These are phyloP conservation scores for Spathaspora passalidarum DNA, from an alignment of 805 yeast species.

Conservation along the genomic window DNA sequence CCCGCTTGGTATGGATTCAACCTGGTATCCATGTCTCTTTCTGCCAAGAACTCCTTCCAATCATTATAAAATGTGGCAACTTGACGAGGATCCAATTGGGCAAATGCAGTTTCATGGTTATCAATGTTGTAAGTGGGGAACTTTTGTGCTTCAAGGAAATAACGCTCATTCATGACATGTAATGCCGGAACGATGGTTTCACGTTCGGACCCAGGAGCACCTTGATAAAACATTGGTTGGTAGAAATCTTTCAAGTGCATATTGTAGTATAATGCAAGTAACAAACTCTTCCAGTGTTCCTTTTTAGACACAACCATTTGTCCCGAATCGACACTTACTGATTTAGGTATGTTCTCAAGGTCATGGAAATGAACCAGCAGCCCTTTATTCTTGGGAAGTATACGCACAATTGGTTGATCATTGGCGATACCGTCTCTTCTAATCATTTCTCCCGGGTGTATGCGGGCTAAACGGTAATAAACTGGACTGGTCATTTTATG, in stretches of 20 bases:
- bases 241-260: constrained; percentile 25
- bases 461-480: constrained; percentile 30
- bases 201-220: constrained; percentile 30
- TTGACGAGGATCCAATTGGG: constrained; percentile 29
- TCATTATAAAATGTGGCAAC: constrained; percentile 14
- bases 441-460: constrained; percentile 25
- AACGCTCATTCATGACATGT: constrained; percentile 32
- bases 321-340: constrained; percentile 31
- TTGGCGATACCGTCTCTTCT: constrained; percentile 28
- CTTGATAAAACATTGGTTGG: constrained; percentile 33
- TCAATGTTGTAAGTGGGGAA: constrained; percentile 14
- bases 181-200: constrained; percentile 39
- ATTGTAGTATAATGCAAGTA: constrained; percentile 35
- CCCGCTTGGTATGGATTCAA: constrained; percentile 29
- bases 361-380: constrained; percentile 28
- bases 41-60: constrained; percentile 26
- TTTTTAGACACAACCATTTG: constrained; percentile 34
- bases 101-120: constrained; percentile 26
- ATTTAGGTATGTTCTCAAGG: constrained; percentile 27
- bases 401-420: constrained; percentile 20
- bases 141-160: constrained; percentile 21
- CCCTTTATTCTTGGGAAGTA: constrained; percentile 16
- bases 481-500: constrained; percentile 30
- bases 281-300: constrained; percentile 26
- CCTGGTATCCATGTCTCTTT: constrained; percentile 24